A percentile compares a stretch with the other conserved stretches of the same genome.
These are phyloP conservation scores for Erigeron canadensis DNA, from an alignment of 129 eudicot genomes.

Conservation along the genomic window DNA sequence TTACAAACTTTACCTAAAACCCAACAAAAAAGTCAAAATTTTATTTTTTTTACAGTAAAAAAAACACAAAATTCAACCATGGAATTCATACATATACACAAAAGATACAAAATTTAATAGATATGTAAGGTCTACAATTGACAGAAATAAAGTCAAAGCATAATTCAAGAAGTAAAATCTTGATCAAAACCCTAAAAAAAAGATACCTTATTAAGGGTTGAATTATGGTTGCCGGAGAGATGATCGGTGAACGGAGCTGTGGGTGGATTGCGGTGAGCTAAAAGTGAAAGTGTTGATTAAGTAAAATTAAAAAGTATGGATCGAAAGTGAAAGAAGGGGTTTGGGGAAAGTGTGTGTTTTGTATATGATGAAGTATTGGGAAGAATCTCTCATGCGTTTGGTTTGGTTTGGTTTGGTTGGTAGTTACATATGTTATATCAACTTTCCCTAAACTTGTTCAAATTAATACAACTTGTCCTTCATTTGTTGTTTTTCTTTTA, in stretches of 20 bases:
- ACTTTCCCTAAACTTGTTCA: constrained; percentile 26
- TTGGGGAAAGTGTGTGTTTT: constrained; percentile 18
- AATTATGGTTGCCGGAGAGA: constrained; percentile 20
- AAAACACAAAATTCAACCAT: constrained; percentile 17
- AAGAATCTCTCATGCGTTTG: constrained; percentile 49
- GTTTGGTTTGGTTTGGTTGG: constrained; percentile 68
- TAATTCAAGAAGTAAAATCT: constrained; percentile 21
- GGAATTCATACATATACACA: not conserved
- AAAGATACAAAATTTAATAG: constrained; percentile 1
- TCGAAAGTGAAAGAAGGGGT: constrained; percentile 24
- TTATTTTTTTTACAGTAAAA: constrained; percentile 10
- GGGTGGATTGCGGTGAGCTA: not conserved
- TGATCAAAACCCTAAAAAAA: constrained; percentile 22
- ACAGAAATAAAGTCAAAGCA: constrained; percentile 1
- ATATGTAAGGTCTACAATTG: not conserved
- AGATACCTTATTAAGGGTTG: constrained; percentile 27
- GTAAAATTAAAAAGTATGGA: constrained; percentile 29
- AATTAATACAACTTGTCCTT: constrained; percentile 25
- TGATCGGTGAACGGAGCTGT: constrained; percentile 25
- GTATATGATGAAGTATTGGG: constrained; percentile 41
- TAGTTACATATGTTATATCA: constrained; percentile 30
- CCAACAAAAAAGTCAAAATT: constrained; percentile 28
- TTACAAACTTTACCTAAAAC: constrained; percentile 8
- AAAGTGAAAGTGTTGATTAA: not conserved
- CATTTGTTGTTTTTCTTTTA: not conserved